Percentiles rank a stretch among this genome's conserved stretches.
These are phyloP conservation scores for Chlorella sp. DNA, from an alignment of 139 green algal genomes.

Conservation along the genomic window DNA sequence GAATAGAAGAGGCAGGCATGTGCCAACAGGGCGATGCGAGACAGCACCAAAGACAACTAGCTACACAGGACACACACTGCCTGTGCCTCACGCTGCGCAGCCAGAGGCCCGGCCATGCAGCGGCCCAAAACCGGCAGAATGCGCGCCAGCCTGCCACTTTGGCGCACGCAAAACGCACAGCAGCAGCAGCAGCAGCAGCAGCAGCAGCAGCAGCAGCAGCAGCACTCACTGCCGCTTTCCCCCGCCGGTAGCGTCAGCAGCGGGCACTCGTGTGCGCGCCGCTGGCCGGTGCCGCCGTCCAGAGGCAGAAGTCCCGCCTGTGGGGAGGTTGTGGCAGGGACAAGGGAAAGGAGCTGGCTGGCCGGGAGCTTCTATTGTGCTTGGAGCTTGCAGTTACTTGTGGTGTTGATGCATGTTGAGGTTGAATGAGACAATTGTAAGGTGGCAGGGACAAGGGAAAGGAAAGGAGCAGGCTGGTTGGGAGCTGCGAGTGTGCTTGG, in stretches of 20 bases:
- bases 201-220: not conserved
- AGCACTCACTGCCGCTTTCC: not conserved
- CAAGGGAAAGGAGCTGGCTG: no score
- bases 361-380: no score
- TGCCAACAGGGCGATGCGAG: not conserved
- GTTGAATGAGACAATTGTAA: no score
- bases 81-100: no score
- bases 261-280: not conserved
- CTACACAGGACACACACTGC: not conserved
- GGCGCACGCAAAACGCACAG: not conserved
- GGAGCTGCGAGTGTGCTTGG: no score
- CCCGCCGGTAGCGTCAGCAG: constrained; percentile 19
- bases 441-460: no score
- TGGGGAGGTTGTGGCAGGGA: not conserved
- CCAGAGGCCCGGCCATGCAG: not conserved
- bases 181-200: not conserved
- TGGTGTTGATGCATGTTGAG: no score
- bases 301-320: not conserved
- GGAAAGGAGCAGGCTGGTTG: no score
- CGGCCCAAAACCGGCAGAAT: not conserved
- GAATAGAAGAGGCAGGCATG: not conserved
- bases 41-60: not conserved
- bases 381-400: no score
- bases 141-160: not conserved
- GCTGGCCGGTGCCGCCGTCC: not conserved